phyloP scores from a whole-genome alignment of 257 asterid species.

The Catharanthus roseus region DNA sequence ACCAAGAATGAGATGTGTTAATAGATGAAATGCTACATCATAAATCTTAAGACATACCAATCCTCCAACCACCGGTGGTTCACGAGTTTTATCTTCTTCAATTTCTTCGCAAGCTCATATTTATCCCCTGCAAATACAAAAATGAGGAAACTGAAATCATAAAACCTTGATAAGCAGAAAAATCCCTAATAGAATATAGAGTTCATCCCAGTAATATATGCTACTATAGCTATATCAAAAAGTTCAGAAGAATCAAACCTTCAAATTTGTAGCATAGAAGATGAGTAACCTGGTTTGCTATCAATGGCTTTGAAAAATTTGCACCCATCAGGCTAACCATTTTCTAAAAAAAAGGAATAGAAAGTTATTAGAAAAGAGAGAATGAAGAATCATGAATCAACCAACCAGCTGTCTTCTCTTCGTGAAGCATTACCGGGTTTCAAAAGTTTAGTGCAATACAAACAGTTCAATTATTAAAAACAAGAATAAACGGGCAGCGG shows the following conservation, averaged over 20 bases:
- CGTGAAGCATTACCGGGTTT: not conserved
- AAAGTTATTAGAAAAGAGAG: slow-evolving; percentile 9
- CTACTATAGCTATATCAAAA: not conserved
- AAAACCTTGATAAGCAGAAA: not conserved
- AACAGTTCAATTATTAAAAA: slow-evolving; percentile 13
- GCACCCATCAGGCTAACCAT: slow-evolving; percentile 97
- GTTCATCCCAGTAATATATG: not conserved
- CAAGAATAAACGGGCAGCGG: slow-evolving; percentile 16
- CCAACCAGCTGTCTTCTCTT: not conserved
- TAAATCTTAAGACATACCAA: slow-evolving; percentile 45
- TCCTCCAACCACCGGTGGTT: slow-evolving; percentile 94
- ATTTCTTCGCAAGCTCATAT: slow-evolving; percentile 74
- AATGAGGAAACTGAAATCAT: not conserved
- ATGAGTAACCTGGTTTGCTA: slow-evolving; percentile 79
- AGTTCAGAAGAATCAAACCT: slow-evolving; percentile 42
- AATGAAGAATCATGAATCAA: not conserved
- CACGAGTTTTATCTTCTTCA: slow-evolving; percentile 64
- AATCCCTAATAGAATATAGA: not conserved
- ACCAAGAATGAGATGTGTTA: not conserved
- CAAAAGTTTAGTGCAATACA: not conserved
- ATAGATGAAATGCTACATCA: not conserved
- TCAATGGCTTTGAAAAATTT: slow-evolving; percentile 72
- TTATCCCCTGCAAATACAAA: slow-evolving; percentile 62
- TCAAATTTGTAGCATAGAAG: slow-evolving; percentile 93
- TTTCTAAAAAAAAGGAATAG: slow-evolving; percentile 36